Evolutionary conservation across 2,329 filamentous ascomycete species (phyloP), one percentile per base, ranked within the genome.

Genomic region (Fusarium agapanthi): DNA sequence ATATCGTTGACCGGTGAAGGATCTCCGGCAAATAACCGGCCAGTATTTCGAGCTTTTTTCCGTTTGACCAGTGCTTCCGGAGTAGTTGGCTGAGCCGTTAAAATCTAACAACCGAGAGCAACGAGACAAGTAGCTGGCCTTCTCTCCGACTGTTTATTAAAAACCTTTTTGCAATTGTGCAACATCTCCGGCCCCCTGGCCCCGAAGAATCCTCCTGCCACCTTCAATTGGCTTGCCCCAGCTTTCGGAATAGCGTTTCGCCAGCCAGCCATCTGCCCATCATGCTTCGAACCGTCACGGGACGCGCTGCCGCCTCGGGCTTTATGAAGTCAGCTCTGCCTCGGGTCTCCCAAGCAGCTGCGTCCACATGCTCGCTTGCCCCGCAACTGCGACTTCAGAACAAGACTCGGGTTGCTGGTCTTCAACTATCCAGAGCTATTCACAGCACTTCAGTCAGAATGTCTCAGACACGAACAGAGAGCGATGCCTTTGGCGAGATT

Each of bases 401-500:
- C 47, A 66, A 72, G 64, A 64, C 68, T 41, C 28, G 58, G 35
- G 44, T 63, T 34, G 60, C 62, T 55, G 69, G 67, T 50, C 67
- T 77, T 59, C 57, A 58, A 73, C 65, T 77, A 69, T 73, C 69
- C 64, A 69, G 73, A 70, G 62, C 73, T 65, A 73, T 88, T 72
- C 85, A 87, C 80, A 83, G 82, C 72, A 85, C 85, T 59, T 78
- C 84, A 43, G 64, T 76, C 75, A 87, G 81, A 80, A 88, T 88
- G 86, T 80, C 84, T 60, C 81, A 85, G 73, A 92, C 91, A 75
- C 91, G 96, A 84, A 94, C 92, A 79, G 96, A 99, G 86, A 96
- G 90, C 84, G 96, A 99, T 88, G 96, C 96, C 84, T 98, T 98
- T 87, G 96, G 96, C 85, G 95, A 97, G 87, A 90, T 99, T 83